Evolutionary conservation across 768 basidiomycete species (phyloP).

Genomic region (Exidia glandulosa): DNA sequence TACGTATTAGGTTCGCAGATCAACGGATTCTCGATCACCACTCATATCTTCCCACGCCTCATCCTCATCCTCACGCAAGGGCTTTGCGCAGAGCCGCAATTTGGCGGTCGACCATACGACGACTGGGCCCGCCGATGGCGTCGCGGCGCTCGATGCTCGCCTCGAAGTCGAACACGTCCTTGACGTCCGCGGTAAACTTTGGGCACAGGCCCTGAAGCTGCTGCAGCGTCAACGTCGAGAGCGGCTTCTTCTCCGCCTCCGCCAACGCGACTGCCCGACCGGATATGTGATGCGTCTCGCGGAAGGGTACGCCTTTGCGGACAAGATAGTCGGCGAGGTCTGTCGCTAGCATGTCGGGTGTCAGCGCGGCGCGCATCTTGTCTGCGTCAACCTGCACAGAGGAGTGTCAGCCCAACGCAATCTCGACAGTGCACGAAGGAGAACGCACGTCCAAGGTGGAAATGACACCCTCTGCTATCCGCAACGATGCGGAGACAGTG

Average conservation of each 20-base stretch:
- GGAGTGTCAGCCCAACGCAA: neutral
- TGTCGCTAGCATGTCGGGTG: constrained; percentile 98
- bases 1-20: too few relatives aligned
- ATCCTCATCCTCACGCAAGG: constrained; percentile 22
- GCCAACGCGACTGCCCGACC: constrained; percentile 93
- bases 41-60: too few relatives aligned
- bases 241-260: constrained; percentile 67
- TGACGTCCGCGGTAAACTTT: constrained; percentile 74
- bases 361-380: constrained; percentile 83
- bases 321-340: constrained; percentile 98
- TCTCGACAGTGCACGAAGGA: too few relatives aligned
- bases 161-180: constrained; percentile 87
- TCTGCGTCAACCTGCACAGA: constrained; percentile 63
- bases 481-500: constrained; percentile 75
- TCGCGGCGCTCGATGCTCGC: constrained; percentile 85
- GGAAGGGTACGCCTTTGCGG: constrained; percentile 96
- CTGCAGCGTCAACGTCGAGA: constrained; percentile 67
- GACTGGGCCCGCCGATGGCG: constrained; percentile 87
- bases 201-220: constrained; percentile 70
- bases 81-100: constrained; percentile 61
- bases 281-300: constrained; percentile 97
- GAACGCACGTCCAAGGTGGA: constrained; percentile 58
- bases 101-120: constrained; percentile 75
- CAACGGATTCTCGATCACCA: too few relatives aligned
- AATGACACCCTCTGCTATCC: constrained; percentile 91